phyloP scores from a whole-genome alignment of 306 rosid species.

The Prinsepia uniflora region DNA sequence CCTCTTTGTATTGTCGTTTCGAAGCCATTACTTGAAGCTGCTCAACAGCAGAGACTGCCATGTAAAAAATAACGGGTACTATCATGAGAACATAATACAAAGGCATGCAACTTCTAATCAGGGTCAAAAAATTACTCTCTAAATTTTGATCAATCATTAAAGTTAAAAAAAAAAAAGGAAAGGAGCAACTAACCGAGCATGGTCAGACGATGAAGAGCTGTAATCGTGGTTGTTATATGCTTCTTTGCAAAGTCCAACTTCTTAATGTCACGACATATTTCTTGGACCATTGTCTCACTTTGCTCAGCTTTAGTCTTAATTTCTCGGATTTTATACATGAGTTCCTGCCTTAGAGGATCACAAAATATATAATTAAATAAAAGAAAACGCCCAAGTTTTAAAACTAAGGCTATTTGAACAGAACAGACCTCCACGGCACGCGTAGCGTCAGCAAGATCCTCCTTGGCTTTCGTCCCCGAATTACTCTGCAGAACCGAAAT shows the following conservation, averaged over 20 bases:
- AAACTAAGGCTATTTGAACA: not conserved
- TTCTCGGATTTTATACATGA: slow-evolving; percentile 93
- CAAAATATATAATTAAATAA: slow-evolving; percentile 9
- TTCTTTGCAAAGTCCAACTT: slow-evolving; percentile 96
- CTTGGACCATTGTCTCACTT: slow-evolving; percentile 98
- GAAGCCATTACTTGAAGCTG: slow-evolving; percentile 99
- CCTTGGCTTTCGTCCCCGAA: slow-evolving; percentile 95
- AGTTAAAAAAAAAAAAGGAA: not conserved
- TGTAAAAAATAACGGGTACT: slow-evolving; percentile 19
- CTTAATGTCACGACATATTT: slow-evolving; percentile 96
- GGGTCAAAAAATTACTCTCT: not conserved
- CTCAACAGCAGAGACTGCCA: slow-evolving; percentile 98
- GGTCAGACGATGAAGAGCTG: slow-evolving; percentile 97
- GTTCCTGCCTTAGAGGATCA: slow-evolving; percentile 57
- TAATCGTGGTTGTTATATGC: slow-evolving; percentile 93
- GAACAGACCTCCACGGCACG: slow-evolving; percentile 71
- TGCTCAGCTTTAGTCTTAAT: slow-evolving; percentile 95
- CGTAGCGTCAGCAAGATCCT: slow-evolving; percentile 97
- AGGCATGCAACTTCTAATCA: not conserved
- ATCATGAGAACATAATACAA: not conserved
- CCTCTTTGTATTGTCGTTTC: slow-evolving; percentile 90
- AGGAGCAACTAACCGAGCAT: slow-evolving; percentile 66
- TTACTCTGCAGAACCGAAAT: slow-evolving; percentile 57
- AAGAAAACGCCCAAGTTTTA: not conserved
- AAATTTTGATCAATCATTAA: not conserved